phyloP scores from a whole-genome alignment of 2,329 filamentous ascomycete species.

The Paraconiothyrium brasiliense region DNA sequence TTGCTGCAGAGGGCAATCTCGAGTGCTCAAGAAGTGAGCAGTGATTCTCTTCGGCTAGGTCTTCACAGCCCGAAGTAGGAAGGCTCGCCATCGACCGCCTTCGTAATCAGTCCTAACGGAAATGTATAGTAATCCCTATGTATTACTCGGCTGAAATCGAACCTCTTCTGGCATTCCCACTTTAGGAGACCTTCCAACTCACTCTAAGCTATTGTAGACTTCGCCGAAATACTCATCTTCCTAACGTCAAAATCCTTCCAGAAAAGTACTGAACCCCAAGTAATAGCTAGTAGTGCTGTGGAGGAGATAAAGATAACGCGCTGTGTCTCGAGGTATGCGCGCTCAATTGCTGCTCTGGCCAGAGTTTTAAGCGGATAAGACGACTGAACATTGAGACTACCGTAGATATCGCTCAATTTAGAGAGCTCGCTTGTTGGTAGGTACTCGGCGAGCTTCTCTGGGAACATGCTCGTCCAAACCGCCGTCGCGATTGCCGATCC shows the following conservation, averaged over 20 bases:
- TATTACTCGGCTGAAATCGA: too few species aligned
- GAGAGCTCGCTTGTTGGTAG: conserved; percentile 56
- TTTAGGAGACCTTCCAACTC: too few species aligned
- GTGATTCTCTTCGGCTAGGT: too few species aligned
- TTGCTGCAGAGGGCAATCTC: too few species aligned
- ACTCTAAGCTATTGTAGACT: too few species aligned
- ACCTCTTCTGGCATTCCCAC: too few species aligned
- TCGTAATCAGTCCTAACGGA: too few species aligned
- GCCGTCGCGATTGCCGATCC: conserved; percentile 64
- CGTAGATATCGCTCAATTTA: conserved; percentile 58
- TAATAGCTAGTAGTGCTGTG: conserved; percentile 35
- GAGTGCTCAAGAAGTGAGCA: too few species aligned
- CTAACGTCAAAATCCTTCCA: conserved; percentile 43
- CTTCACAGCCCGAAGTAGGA: too few species aligned
- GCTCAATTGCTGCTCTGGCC: conserved; percentile 50
- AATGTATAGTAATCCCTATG: too few species aligned
- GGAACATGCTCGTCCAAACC: conserved; percentile 69
- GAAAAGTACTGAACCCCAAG: conserved; percentile 33
- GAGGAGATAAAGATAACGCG: conserved; percentile 51
- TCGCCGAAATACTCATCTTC: too few species aligned
- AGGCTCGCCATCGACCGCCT: too few species aligned
- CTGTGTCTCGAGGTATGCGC: conserved; percentile 47
- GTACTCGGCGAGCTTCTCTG: conserved; percentile 53
- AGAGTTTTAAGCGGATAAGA: conserved; percentile 58
- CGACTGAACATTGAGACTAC: conserved; percentile 62